A percentile compares a stretch with the other conserved stretches of the same genome.
phyloP scores from a whole-genome alignment of 768 basidiomycete species.

The Glaciozyma martinii region DNA sequence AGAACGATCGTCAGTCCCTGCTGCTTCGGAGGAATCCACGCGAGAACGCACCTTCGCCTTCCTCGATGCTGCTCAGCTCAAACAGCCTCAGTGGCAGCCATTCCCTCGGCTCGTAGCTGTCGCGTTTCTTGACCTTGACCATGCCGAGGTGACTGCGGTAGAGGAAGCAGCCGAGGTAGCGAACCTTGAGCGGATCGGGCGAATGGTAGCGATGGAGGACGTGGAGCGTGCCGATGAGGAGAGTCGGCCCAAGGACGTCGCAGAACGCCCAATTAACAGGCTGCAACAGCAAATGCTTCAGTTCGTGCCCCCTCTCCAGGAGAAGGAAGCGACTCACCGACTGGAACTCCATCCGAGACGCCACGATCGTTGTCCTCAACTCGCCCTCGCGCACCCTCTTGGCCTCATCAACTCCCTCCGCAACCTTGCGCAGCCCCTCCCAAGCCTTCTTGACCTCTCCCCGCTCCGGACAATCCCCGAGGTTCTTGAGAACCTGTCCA shows the following conservation, averaged over 20 bases:
- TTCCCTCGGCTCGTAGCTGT: constrained; percentile 71
- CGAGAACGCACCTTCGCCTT: constrained; percentile 59
- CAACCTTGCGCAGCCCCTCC: constrained; percentile 65
- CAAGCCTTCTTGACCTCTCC: constrained; percentile 41
- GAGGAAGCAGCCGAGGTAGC: constrained; percentile 62
- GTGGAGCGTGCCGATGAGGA: constrained; percentile 77
- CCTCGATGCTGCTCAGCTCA: constrained; percentile 57
- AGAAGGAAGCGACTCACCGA: constrained; percentile 25
- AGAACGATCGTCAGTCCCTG: neutral
- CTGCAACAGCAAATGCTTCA: constrained; percentile 12
- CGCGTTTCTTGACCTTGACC: constrained; percentile 69
- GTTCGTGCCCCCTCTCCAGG: neutral
- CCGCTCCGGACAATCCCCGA: constrained; percentile 10
- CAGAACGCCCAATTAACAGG: constrained; percentile 38
- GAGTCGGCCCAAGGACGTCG: constrained; percentile 64
- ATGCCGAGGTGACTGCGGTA: constrained; percentile 82
- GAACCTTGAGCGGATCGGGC: constrained; percentile 15
- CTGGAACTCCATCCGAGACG: constrained; percentile 52
- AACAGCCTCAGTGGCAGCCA: constrained; percentile 76
- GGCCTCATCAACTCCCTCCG: constrained; percentile 71
- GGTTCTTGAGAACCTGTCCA: constrained; percentile 50
- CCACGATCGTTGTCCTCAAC: constrained; percentile 58
- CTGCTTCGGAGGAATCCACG: neutral
- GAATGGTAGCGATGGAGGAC: constrained; percentile 57
- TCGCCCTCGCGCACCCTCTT: constrained; percentile 57